Evolutionary conservation across 2,329 filamentous ascomycete genomes (phyloP).

Genomic region (Sordariomycetes sp.): DNA sequence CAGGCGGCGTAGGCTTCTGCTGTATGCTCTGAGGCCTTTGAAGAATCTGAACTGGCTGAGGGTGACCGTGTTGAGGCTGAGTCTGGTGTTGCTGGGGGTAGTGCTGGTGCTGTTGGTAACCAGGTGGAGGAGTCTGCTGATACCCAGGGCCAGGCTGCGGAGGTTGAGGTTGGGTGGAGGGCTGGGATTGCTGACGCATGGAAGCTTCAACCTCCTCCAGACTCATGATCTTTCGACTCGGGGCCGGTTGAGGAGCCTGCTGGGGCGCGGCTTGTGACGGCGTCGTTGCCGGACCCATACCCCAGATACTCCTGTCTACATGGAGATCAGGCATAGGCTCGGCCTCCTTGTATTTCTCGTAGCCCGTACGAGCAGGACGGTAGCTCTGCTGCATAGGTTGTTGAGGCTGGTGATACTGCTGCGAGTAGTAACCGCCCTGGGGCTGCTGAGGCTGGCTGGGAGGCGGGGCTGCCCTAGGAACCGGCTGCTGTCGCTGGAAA

Average conservation of each 20-base stretch:
- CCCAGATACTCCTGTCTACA: slow-evolving; percentile 91
- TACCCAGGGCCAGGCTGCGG: slow-evolving; percentile 15
- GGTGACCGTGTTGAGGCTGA: slow-evolving; percentile 25
- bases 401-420: slow-evolving; percentile 13
- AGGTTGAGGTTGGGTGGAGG: slow-evolving; percentile 20
- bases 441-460: slow-evolving; percentile 9
- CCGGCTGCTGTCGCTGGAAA: slow-evolving; percentile 65
- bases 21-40: slow-evolving; percentile 40
- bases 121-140: slow-evolving; percentile 9
- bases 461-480: slow-evolving; percentile 25
- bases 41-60: slow-evolving; percentile 44
- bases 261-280: slow-evolving; percentile 13
- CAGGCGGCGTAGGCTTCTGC: slow-evolving; percentile 25
- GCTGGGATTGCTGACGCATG: slow-evolving; percentile 64
- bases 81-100: slow-evolving; percentile 18
- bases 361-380: slow-evolving; percentile 68
- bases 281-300: slow-evolving; percentile 51
- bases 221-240: slow-evolving; percentile 76
- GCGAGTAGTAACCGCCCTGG: too few species aligned
- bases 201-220: slow-evolving; percentile 94
- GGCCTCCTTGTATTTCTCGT: slow-evolving; percentile 82
- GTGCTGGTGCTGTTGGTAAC: slow-evolving; percentile 9
- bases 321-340: slow-evolving; percentile 84
- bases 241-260: slow-evolving; percentile 14
- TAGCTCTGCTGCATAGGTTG: slow-evolving; percentile 23